phyloP scores from a whole-genome alignment of 441 rosid species.

The Caryocar brasiliense region DNA sequence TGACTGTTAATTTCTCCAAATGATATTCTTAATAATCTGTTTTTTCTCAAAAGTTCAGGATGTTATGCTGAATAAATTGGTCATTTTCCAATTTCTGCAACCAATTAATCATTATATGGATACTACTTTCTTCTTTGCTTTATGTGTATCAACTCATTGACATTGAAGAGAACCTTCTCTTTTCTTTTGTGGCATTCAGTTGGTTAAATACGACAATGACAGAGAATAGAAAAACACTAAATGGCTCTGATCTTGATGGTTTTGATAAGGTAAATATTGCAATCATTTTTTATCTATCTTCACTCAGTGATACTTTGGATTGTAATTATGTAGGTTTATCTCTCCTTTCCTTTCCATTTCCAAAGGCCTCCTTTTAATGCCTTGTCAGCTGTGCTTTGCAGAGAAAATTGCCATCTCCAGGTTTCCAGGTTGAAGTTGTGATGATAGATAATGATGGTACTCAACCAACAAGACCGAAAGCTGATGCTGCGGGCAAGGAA shows the following conservation, averaged over 20 bases:
- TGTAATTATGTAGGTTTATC: neutral
- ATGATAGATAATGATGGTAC: slow-evolving; percentile 49
- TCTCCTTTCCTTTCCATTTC: neutral
- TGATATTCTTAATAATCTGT: neutral
- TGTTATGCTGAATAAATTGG: neutral
- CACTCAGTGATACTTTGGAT: neutral
- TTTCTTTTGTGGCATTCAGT: slow-evolving; percentile 23
- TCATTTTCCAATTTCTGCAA: neutral
- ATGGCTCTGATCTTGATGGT: slow-evolving; percentile 59
- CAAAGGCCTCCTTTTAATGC: neutral
- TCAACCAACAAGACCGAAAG: slow-evolving; percentile 23
- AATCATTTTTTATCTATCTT: neutral
- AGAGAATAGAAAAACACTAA: slow-evolving; percentile 54
- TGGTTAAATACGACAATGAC: slow-evolving; percentile 79
- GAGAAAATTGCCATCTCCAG: slow-evolving; percentile 70
- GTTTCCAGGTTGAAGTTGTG: slow-evolving; percentile 70
- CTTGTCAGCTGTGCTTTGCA: slow-evolving; percentile 15
- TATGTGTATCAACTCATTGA: neutral
- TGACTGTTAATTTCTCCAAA: neutral
- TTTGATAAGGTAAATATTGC: slow-evolving; percentile 58
- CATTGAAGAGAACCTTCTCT: too few relatives aligned
- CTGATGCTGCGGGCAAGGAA: slow-evolving; percentile 22
- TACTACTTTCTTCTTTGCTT: neutral
- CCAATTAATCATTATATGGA: slow-evolving; percentile 3
- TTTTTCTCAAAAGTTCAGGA: neutral